Percentiles rank a stretch among this genome's conserved stretches.
These are phyloP conservation scores for Rosellinia necatrix DNA, from an alignment of 2,329 filamentous ascomycete genomes.

Conservation along the genomic window DNA sequence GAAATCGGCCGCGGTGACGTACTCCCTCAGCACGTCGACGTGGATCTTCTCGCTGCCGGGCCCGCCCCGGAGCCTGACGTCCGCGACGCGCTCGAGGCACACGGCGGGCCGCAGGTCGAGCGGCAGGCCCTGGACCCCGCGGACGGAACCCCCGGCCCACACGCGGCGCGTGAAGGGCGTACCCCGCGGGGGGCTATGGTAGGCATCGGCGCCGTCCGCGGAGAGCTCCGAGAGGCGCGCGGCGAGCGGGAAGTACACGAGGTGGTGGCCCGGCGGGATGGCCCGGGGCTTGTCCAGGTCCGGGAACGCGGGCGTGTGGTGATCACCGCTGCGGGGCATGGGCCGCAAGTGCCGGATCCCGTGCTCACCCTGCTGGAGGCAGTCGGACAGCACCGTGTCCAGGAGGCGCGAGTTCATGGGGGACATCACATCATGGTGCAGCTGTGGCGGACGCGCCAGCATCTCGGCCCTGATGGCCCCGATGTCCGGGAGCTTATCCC, in stretches of 20 bases:
- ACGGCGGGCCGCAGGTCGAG: slow-evolving; percentile 47
- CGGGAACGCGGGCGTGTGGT: background rate
- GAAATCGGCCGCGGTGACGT: slow-evolving; percentile 40
- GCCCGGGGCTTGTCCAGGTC: background rate
- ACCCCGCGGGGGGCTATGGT: slow-evolving; percentile 76
- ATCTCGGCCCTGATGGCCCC: slow-evolving; percentile 34
- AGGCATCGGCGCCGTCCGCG: slow-evolving; percentile 81
- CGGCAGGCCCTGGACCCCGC: slow-evolving; percentile 50
- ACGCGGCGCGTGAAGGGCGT: slow-evolving; percentile 75
- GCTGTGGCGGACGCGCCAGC: slow-evolving; percentile 32
- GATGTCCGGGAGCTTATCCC: slow-evolving; percentile 27
- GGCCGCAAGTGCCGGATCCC: too few relatives aligned
- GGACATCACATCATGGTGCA: slow-evolving; percentile 46
- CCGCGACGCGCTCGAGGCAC: slow-evolving; percentile 53
- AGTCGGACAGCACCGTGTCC: slow-evolving; percentile 61
- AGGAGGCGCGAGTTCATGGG: slow-evolving; percentile 70
- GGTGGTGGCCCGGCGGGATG: slow-evolving; percentile 73
- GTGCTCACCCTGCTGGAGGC: too few relatives aligned
- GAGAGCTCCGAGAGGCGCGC: slow-evolving; percentile 66
- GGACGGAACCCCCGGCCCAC: slow-evolving; percentile 83
- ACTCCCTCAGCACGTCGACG: slow-evolving; percentile 56
- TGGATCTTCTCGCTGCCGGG: slow-evolving; percentile 50
- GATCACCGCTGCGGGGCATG: too few relatives aligned
- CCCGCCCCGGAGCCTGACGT: slow-evolving; percentile 39
- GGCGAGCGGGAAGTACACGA: slow-evolving; percentile 84